These are phyloP conservation scores for Gymnopilus dilepis DNA, from an alignment of 768 basidiomycete species.

Conservation along the genomic window DNA sequence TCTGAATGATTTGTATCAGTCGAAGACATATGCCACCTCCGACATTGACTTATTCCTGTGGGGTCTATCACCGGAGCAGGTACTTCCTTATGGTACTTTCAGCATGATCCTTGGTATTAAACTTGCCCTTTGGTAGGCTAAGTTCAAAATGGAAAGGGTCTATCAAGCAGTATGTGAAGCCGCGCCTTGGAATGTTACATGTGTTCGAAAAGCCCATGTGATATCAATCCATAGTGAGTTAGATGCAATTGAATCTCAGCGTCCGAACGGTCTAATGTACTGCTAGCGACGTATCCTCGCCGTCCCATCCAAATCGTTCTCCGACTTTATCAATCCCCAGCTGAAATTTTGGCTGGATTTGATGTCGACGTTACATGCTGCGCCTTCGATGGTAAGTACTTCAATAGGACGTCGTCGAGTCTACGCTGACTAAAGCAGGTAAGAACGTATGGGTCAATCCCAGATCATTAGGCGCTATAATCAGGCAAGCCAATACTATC, in stretches of 20 bases:
- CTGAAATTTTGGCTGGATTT: slow-evolving; percentile 66
- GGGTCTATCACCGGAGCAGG: slow-evolving; percentile 57
- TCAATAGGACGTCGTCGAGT: not conserved
- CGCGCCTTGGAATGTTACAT: slow-evolving; percentile 70
- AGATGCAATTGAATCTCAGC: not conserved
- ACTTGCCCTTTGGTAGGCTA: not conserved
- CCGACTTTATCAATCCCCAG: slow-evolving; percentile 62
- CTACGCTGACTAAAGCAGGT: slow-evolving; percentile 26
- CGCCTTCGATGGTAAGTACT: slow-evolving; percentile 40
- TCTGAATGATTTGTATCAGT: slow-evolving; percentile 28
- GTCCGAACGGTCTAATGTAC: not conserved
- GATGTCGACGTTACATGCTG: slow-evolving; percentile 67
- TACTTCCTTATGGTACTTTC: slow-evolving; percentile 13
- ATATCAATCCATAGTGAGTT: slow-evolving; percentile 61
- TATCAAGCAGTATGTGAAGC: slow-evolving; percentile 19
- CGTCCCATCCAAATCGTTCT: slow-evolving; percentile 58
- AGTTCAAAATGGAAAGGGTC: not conserved
- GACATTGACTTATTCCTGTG: slow-evolving; percentile 67
- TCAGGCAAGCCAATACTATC: slow-evolving; percentile 64
- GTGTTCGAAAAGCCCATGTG: slow-evolving; percentile 63
- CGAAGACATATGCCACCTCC: slow-evolving; percentile 57
- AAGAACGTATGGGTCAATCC: slow-evolving; percentile 59
- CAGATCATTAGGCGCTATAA: slow-evolving; percentile 58
- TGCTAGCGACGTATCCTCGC: not conserved
- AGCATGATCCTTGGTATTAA: not conserved